These are phyloP conservation scores for Aspergillus oerlinghausenensis DNA, from an alignment of 2,329 filamentous ascomycete genomes.

Conservation along the genomic window DNA sequence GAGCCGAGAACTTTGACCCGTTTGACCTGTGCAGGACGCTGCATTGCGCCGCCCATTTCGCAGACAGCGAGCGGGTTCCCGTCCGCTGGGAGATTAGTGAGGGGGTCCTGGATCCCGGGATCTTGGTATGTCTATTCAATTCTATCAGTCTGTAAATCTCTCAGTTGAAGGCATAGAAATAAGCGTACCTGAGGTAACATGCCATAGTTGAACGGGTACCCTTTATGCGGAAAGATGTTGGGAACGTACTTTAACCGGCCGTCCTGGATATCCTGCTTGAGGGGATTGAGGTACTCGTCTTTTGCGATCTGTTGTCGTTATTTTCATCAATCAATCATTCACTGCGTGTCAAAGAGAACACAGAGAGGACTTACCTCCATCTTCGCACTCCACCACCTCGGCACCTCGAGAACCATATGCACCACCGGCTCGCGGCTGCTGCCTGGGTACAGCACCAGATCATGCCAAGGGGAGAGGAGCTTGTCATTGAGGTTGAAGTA, in stretches of 20 bases:
- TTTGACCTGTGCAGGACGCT: conserved; percentile 82
- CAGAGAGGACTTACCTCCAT: conserved; percentile 64
- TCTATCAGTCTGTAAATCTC: neutral
- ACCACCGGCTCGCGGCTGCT: conserved; percentile 72
- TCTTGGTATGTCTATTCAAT: conserved; percentile 78
- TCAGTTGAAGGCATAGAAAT: neutral
- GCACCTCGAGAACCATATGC: conserved; percentile 94
- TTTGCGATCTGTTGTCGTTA: conserved; percentile 67
- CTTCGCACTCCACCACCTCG: conserved; percentile 92
- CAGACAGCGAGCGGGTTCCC: conserved; percentile 92
- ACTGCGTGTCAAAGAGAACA: no score
- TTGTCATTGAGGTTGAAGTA: conserved; percentile 87
- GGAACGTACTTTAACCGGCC: conserved; percentile 90
- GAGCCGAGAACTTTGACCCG: conserved; percentile 93
- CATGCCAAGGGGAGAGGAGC: conserved; percentile 82
- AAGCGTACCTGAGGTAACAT: conserved; percentile 74
- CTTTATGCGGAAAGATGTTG: conserved; percentile 97
- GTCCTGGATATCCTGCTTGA: conserved; percentile 93
- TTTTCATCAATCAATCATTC: neutral
- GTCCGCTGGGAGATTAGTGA: conserved; percentile 93
- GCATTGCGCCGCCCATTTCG: conserved; percentile 88
- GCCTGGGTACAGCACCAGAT: conserved; percentile 87
- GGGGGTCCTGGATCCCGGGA: conserved; percentile 78
- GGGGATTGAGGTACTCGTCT: conserved; percentile 84
- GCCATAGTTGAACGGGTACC: conserved; percentile 95